A percentile compares a stretch with the other conserved stretches of the same genome.
Conservation (phyloP, 148 eudicot genomes). For the Rhododendron simsii region DNA sequence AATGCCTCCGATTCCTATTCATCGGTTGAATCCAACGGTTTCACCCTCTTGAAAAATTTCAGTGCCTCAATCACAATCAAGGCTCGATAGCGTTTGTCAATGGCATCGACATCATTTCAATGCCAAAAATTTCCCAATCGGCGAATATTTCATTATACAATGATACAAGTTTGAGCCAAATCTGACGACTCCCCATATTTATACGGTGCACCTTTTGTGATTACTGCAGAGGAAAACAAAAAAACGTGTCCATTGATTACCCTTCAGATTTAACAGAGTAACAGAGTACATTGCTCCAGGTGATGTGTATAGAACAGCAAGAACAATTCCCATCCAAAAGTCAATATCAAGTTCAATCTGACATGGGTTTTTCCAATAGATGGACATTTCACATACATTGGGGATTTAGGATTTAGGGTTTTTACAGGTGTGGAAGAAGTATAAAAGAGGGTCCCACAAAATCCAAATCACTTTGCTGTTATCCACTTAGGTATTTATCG, state of each 20-base stretch:
- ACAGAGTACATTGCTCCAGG: constrained; percentile 43
- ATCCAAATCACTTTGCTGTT: no score
- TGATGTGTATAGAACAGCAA: constrained; percentile 55
- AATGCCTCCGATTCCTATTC: constrained; percentile 45
- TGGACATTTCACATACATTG: constrained; percentile 39
- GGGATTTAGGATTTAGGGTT: no score
- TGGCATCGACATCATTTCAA: constrained; percentile 63
- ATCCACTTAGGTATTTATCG: no score
- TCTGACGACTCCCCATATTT: constrained; percentile 75
- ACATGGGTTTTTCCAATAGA: constrained; percentile 72
- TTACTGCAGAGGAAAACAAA: constrained; percentile 26
- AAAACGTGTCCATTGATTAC: constrained; percentile 20
- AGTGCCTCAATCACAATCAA: constrained; percentile 60
- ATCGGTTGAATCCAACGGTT: constrained; percentile 34
- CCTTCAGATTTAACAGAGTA: constrained; percentile 19
- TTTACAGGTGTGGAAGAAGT: no score
- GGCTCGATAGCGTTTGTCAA: constrained; percentile 71
- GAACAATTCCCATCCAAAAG: constrained; percentile 44
- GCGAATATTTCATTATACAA: constrained; percentile 33
- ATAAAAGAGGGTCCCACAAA: no score
- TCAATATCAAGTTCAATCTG: constrained; percentile 50
- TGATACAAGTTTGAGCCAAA: constrained; percentile 68
- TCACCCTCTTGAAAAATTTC: constrained; percentile 67
- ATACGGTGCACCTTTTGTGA: constrained; percentile 43
- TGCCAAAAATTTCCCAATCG: constrained; percentile 35